Percentiles rank a stretch among this genome's conserved stretches.
phyloP scores from a whole-genome alignment of 305 asterid species.

The Andrographis paniculata region DNA sequence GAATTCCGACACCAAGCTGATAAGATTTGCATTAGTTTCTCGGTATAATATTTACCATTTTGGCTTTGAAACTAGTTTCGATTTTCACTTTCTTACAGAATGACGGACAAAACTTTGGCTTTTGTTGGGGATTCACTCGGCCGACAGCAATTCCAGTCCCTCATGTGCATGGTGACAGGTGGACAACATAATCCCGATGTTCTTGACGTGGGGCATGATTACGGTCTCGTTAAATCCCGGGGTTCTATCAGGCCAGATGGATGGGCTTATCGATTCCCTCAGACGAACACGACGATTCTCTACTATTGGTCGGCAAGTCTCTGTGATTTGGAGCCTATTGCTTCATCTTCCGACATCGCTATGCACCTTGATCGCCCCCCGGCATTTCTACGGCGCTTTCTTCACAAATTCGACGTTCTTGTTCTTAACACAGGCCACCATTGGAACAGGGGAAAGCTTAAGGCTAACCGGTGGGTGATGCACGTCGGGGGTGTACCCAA shows the following conservation, averaged over 20 bases:
- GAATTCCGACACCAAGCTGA: neutral
- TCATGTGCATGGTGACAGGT: constrained; percentile 86
- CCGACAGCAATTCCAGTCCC: constrained; percentile 88
- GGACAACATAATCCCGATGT: constrained; percentile 71
- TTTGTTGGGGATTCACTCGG: constrained; percentile 91
- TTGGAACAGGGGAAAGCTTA: constrained; percentile 87
- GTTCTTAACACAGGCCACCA: constrained; percentile 91
- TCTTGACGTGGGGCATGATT: constrained; percentile 62
- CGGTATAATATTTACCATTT: neutral
- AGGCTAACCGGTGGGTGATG: constrained; percentile 84
- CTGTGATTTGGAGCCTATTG: constrained; percentile 63
- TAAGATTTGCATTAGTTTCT: too few species aligned
- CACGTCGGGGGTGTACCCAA: constrained; percentile 59
- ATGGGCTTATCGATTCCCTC: constrained; percentile 83
- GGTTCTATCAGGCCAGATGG: constrained; percentile 87
- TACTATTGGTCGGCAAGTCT: constrained; percentile 98
- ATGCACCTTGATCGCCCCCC: constrained; percentile 95
- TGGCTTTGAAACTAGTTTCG: neutral
- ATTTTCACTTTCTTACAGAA: constrained; percentile 34
- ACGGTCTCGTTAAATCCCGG: constrained; percentile 70
- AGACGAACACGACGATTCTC: constrained; percentile 70
- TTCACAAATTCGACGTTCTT: constrained; percentile 50
- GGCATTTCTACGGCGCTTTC: constrained; percentile 44
- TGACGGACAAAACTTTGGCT: constrained; percentile 77
- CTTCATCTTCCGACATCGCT: constrained; percentile 42